A percentile compares a stretch with the other conserved stretches of the same genome.
These are phyloP conservation scores for Casuarina glauca DNA, from an alignment of 306 rosid species.

Conservation along the genomic window DNA sequence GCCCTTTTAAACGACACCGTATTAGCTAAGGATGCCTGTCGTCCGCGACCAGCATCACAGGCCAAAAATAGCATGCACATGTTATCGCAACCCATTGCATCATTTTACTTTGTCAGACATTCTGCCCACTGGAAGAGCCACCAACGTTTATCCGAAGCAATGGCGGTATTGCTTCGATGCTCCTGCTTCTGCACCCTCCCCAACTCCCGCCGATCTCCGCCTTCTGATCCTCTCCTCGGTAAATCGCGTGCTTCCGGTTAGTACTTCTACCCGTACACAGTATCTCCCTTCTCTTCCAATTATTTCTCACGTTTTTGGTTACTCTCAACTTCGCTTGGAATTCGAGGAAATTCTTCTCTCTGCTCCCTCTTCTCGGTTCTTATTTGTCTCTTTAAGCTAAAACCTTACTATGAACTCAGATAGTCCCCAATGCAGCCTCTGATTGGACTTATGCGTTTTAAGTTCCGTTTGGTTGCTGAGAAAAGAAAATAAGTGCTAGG, in stretches of 20 bases:
- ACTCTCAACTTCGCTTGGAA: background rate
- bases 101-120: background rate
- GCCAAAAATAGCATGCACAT: too few species aligned
- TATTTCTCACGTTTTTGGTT: background rate
- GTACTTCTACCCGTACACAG: background rate
- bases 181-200: slow-evolving; percentile 38
- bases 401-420: background rate
- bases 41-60: too few species aligned
- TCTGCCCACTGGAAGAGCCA: background rate
- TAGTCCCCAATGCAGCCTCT: background rate
- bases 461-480: background rate
- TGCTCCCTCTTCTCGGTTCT: background rate
- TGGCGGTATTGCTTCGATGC: slow-evolving; percentile 52
- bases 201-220: slow-evolving; percentile 25
- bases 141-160: slow-evolving; percentile 39
- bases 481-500: background rate
- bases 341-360: background rate
- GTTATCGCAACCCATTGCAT: too few species aligned
- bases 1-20: background rate
- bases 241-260: slow-evolving; percentile 30
- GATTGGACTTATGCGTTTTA: background rate
- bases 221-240: slow-evolving; percentile 24
- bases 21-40: too few species aligned
- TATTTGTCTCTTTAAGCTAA: background rate
- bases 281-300: background rate